Evolutionary conservation across 768 basidiomycete genomes (phyloP).

Genomic region (Mycena latifolia): DNA sequence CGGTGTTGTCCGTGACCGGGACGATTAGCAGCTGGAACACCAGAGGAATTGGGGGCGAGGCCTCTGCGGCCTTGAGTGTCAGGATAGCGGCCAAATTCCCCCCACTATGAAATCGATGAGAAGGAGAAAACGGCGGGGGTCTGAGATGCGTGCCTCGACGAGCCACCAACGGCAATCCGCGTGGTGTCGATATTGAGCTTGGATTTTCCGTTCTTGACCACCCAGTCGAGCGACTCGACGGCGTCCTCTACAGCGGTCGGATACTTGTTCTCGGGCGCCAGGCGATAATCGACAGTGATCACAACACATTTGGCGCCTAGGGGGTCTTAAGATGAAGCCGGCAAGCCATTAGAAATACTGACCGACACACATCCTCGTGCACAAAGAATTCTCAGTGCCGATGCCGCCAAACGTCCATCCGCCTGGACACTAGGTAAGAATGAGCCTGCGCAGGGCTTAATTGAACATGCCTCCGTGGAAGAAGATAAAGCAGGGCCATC

Average conservation of each 20-base stretch:
- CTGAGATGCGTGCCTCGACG: conserved; percentile 65
- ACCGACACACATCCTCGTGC: conserved; percentile 72
- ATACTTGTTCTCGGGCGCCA: conserved; percentile 78
- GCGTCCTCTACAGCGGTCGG: conserved; percentile 81
- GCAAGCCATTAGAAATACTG: conserved; percentile 27
- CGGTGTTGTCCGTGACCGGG: conserved; percentile 81
- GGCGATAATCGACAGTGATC: conserved; percentile 76
- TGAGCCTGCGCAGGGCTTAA: background rate
- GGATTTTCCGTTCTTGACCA: conserved; percentile 59
- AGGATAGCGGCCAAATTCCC: conserved; percentile 78
- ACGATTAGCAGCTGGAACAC: conserved; percentile 76
- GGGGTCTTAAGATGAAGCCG: background rate
- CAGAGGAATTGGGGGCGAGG: conserved; percentile 63
- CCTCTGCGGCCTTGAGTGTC: conserved; percentile 69
- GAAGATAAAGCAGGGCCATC: conserved; percentile 82
- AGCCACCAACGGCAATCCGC: conserved; percentile 79
- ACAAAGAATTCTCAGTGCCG: conserved; percentile 68
- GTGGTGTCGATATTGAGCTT: conserved; percentile 61
- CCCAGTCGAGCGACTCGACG: conserved; percentile 75
- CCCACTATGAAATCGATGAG: conserved; percentile 55
- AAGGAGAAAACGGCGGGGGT: background rate
- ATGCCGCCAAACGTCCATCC: conserved; percentile 85
- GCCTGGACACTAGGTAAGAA: conserved; percentile 51
- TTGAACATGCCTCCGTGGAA: conserved; percentile 74
- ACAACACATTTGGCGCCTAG: conserved; percentile 73